A percentile compares a stretch with the other conserved stretches of the same genome.
phyloP scores from a whole-genome alignment of 345 rosid genomes.

The Gossypium sturtianum region DNA sequence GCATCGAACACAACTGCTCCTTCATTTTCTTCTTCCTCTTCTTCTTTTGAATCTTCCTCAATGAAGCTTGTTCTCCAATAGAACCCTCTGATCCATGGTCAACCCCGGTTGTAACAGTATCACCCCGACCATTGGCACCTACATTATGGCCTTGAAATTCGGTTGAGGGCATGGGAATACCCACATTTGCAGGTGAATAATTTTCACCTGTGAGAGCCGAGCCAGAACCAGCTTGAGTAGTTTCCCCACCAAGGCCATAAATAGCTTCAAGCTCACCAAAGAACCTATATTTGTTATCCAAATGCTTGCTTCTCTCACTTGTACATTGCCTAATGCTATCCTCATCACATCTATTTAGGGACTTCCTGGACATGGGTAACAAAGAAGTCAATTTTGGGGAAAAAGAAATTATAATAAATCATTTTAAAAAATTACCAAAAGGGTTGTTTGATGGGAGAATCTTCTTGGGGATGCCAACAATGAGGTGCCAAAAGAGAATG shows the following conservation, averaged over 20 bases:
- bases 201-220: slow-evolving; percentile 32
- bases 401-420: background rate
- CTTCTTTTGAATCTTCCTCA: slow-evolving; percentile 26
- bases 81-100: slow-evolving; percentile 32
- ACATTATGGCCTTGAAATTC: slow-evolving; percentile 12
- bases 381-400: background rate
- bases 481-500: slow-evolving; percentile 18
- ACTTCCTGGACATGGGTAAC: slow-evolving; percentile 25
- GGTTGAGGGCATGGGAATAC: slow-evolving; percentile 4
- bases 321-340: background rate
- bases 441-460: slow-evolving; percentile 28
- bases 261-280: slow-evolving; percentile 44
- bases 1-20: slow-evolving; percentile 21
- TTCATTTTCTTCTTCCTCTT: slow-evolving; percentile 32
- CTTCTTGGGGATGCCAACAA: slow-evolving; percentile 32
- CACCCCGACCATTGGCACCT: slow-evolving; percentile 7
- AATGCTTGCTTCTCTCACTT: slow-evolving; percentile 18
- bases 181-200: slow-evolving; percentile 21
- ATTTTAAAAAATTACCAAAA: slow-evolving; percentile 29
- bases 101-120: slow-evolving; percentile 9
- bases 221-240: slow-evolving; percentile 31
- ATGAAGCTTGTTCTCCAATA: slow-evolving; percentile 19
- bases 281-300: slow-evolving; percentile 20
- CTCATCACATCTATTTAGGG: slow-evolving; percentile 7
- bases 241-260: slow-evolving; percentile 21